phyloP scores from a whole-genome alignment of 2,329 filamentous ascomycete species.

The Sclerotiophoma versabilis region DNA sequence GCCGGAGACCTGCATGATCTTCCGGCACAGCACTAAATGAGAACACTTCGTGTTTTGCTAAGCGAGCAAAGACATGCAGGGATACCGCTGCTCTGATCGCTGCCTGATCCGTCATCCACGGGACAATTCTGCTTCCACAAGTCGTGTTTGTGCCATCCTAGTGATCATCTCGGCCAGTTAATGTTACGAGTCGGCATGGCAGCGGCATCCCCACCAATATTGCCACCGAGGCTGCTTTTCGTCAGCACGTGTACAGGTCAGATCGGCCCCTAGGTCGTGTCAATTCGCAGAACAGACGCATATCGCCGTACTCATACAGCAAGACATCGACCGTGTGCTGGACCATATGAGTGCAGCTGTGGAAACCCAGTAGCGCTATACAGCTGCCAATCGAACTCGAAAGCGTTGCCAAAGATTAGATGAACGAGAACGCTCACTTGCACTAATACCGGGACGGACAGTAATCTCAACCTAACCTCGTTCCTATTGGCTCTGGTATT shows the following conservation, averaged over 20 bases:
- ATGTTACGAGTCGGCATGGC: constrained; percentile 30
- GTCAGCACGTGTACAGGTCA: constrained; percentile 1
- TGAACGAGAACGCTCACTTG: constrained; percentile 3
- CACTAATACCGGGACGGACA: background rate
- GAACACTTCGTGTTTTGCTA: constrained; percentile 33
- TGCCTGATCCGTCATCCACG: constrained; percentile 33
- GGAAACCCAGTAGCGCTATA: background rate
- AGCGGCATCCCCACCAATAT: constrained; percentile 30
- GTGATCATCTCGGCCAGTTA: constrained; percentile 38
- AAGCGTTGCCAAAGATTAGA: background rate
- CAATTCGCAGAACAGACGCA: background rate
- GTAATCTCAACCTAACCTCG: background rate
- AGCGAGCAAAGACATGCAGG: constrained; percentile 39
- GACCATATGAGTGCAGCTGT: background rate
- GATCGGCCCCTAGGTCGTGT: too few relatives aligned
- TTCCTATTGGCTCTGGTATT: constrained; percentile 2
- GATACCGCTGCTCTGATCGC: constrained; percentile 35
- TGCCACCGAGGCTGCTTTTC: constrained; percentile 19
- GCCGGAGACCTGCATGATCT: constrained; percentile 45
- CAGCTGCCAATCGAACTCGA: background rate
- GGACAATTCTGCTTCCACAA: constrained; percentile 36
- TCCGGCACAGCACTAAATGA: constrained; percentile 26
- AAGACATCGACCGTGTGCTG: background rate
- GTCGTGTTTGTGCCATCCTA: constrained; percentile 33
- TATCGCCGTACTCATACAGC: background rate